Base-by-base conservation (phyloP, 148 eudicot species). In the Nyssa sinensis region DNA sequence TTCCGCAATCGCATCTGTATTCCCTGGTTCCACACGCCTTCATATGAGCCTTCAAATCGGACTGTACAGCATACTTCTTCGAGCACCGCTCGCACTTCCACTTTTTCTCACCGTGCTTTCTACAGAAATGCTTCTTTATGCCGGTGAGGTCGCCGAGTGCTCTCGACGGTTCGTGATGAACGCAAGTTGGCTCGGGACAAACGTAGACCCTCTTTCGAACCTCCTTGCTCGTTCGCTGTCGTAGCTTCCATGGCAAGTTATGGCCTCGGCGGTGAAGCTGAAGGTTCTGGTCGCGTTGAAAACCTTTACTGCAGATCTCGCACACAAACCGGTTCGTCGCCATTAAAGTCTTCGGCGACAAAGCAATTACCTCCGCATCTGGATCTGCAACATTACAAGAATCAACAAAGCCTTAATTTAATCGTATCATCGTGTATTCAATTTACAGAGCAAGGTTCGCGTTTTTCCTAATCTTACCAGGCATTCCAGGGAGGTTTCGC, bases 31-130 rank as follows among this genome's bases (percentile, higher is more conserved):
- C 96, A 33, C 96, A 91, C 24, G 88, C 84, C 74, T 89, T 91
- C 86, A 86, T 83, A 47, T 91, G 96, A 0, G 96, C 96, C 79
- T 89, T 91, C 91, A 89, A 91, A 77, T 91, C 96, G 19, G 96
- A 91, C 66, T 82, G 89, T 12, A 91, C 96, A 4, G 93, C 96
- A 23, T 91, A 91, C 34, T 81, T 87, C 76, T 91, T 91, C 3
- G 82, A 60, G 60, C 96, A 91, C 55, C 93, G 77, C 53, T 89
- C 93, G 53, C 96, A 91, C 80, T 89, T 82, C 82, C 81, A 91
- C 65, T 89, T 91, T 86, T 91, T 91, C 82, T 91, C 96, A n/a
- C 96, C 96, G 55, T 91, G 96, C 34, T 91, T 91, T 34, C 96
- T 55, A 69, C 89, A 87, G 39, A 85, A 91, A 62, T 91, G 96